phyloP scores from a whole-genome alignment of 768 basidiomycete species.

The Ramaria rubella region DNA sequence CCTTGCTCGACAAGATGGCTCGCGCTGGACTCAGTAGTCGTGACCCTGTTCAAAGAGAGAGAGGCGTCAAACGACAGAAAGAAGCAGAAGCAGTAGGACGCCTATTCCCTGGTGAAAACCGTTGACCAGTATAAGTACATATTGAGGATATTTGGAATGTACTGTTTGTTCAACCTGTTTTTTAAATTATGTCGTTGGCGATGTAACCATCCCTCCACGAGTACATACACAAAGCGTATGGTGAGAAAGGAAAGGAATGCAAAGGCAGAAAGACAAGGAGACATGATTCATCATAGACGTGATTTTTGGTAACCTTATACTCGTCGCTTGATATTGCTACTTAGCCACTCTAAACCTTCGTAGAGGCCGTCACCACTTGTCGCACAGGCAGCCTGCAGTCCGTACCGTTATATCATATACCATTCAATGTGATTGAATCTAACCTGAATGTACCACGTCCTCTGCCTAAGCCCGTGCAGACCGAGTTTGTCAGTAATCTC shows the following conservation, averaged over 20 bases:
- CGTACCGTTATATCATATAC: slow-evolving; percentile 8
- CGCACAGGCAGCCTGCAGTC: slow-evolving; percentile 83
- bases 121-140: slow-evolving; percentile 29
- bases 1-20: slow-evolving; percentile 73
- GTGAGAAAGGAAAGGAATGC: background rate
- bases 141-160: background rate
- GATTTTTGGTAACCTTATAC: background rate
- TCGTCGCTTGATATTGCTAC: slow-evolving; percentile 80
- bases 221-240: background rate
- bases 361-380: slow-evolving; percentile 98
- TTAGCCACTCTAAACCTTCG: slow-evolving; percentile 97
- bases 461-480: slow-evolving; percentile 91
- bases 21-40: slow-evolving; percentile 58
- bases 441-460: slow-evolving; percentile 97
- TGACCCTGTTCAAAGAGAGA: slow-evolving; percentile 52
- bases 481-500: slow-evolving; percentile 99
- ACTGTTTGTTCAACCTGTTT: background rate
- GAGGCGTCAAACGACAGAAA: slow-evolving; percentile 63
- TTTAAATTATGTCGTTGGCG: background rate
- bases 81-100: slow-evolving; percentile 75
- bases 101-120: slow-evolving; percentile 62
- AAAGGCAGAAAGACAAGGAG: slow-evolving; percentile 19
- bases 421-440: slow-evolving; percentile 11
- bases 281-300: slow-evolving; percentile 17
- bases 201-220: slow-evolving; percentile 1